Percentiles rank a stretch among this genome's conserved stretches.
Conservation (phyloP, 441 rosid genomes). For the Macaranga tanarius region DNA sequence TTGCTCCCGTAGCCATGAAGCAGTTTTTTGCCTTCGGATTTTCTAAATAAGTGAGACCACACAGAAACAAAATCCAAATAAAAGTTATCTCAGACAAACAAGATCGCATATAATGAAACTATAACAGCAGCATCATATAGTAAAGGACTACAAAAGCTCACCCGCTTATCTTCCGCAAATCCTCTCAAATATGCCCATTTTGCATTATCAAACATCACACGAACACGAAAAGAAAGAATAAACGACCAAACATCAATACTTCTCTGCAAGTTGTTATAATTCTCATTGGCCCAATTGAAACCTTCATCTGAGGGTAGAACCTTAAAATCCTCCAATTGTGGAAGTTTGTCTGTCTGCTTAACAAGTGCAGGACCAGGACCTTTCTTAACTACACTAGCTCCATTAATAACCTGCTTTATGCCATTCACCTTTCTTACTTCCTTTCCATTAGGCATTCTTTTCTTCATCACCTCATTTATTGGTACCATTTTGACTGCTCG, state of each 20-base stretch:
- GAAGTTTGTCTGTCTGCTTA: slow-evolving; percentile 47
- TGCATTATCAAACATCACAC: slow-evolving; percentile 72
- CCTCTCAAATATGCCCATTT: slow-evolving; percentile 82
- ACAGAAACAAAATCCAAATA: slow-evolving; percentile 15
- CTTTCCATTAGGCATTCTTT: slow-evolving; percentile 37
- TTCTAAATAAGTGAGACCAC: slow-evolving; percentile 45
- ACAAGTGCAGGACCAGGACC: slow-evolving; percentile 42
- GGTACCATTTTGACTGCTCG: slow-evolving; percentile 80
- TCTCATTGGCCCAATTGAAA: slow-evolving; percentile 95
- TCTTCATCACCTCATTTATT: slow-evolving; percentile 55
- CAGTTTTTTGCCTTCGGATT: slow-evolving; percentile 65
- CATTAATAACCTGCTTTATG: slow-evolving; percentile 49
- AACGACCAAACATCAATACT: slow-evolving; percentile 87
- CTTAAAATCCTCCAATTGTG: slow-evolving; percentile 61
- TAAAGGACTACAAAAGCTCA: slow-evolving; percentile 22
- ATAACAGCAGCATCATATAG: not conserved
- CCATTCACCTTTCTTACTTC: slow-evolving; percentile 58
- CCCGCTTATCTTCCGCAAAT: slow-evolving; percentile 83
- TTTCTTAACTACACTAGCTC: slow-evolving; percentile 51
- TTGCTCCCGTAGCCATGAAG: slow-evolving; percentile 84
- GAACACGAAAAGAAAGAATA: slow-evolving; percentile 67
- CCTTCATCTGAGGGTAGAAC: slow-evolving; percentile 89
- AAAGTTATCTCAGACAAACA: not conserved
- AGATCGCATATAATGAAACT: not conserved
- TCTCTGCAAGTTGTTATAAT: slow-evolving; percentile 70